Conservation (phyloP, 2,329 filamentous ascomycete genomes). For the Sarocladium oryzae region DNA sequence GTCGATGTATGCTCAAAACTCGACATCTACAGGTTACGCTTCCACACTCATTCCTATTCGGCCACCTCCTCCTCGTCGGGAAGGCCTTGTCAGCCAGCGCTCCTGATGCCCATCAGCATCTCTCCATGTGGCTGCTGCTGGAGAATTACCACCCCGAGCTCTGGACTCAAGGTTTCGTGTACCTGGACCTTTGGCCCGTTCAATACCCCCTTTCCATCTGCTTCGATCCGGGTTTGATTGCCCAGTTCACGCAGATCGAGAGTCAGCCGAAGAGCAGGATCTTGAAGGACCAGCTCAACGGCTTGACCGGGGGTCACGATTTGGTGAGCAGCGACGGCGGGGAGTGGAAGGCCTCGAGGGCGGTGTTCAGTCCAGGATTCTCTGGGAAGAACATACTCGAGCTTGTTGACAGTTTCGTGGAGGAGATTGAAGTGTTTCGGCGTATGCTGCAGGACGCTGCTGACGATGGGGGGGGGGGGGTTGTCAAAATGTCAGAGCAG, state of each 20-base stretch:
- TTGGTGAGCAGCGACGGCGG: conserved; percentile 18
- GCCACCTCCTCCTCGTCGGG: conserved; percentile 13
- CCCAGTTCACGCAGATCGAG: conserved; percentile 16
- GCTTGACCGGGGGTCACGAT: conserved; percentile 15
- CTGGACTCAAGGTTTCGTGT: conserved; percentile 18
- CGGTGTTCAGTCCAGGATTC: conserved; percentile 19
- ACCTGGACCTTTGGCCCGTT: conserved; percentile 22
- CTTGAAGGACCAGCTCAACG: conserved; percentile 10
- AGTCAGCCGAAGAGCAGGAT: conserved; percentile 16
- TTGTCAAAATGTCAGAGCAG: conserved; percentile 12
- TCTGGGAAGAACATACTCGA: conserved; percentile 16
- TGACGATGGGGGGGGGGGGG: conserved; percentile 6
- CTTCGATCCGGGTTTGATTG: conserved; percentile 19
- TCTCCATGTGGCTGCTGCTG: background rate
- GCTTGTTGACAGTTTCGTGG: conserved; percentile 17
- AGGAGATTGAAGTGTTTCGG: conserved; percentile 19
- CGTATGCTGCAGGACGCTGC: conserved; percentile 11
- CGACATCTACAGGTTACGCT: background rate
- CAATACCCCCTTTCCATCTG: conserved; percentile 18
- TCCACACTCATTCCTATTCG: conserved; percentile 15
- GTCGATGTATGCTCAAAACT: background rate
- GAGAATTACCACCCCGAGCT: conserved; percentile 14
- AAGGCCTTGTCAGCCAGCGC: background rate
- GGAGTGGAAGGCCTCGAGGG: conserved; percentile 19
- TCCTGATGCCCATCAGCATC: background rate